These are phyloP conservation scores for Cymbopogon flexuosus DNA, from an alignment of 202 grass and related monocot species.

Conservation along the genomic window DNA sequence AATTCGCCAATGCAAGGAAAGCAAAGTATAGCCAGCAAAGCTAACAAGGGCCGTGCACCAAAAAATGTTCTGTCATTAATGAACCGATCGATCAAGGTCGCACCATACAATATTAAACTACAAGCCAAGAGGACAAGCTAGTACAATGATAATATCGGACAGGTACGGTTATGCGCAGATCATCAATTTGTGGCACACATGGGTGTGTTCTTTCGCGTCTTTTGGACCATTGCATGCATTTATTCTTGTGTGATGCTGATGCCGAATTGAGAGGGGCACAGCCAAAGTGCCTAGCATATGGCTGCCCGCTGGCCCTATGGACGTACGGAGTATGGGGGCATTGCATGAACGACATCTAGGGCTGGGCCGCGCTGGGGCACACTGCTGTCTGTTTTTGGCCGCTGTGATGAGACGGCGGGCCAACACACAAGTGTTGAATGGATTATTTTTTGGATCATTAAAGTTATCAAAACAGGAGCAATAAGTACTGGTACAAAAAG, in stretches of 20 bases:
- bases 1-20: background rate
- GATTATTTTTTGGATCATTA: background rate
- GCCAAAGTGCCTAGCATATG: background rate
- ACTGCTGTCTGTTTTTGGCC: background rate
- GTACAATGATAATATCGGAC: background rate
- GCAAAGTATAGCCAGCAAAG: no score
- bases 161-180: background rate
- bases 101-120: background rate
- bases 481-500: background rate
- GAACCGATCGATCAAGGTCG: background rate
- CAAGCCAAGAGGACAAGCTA: background rate
- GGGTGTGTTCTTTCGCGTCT: background rate
- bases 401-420: background rate
- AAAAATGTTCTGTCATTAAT: no score
- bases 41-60: no score
- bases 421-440: background rate
- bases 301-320: no score
- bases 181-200: background rate
- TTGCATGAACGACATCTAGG: no score
- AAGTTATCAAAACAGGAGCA: background rate
- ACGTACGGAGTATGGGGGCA: no score
- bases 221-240: constrained; percentile 4
- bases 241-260: background rate
- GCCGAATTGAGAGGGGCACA: background rate
- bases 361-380: no score